These are phyloP conservation scores for Gossypium raimondii DNA, from an alignment of 345 rosid genomes.

Conservation along the genomic window DNA sequence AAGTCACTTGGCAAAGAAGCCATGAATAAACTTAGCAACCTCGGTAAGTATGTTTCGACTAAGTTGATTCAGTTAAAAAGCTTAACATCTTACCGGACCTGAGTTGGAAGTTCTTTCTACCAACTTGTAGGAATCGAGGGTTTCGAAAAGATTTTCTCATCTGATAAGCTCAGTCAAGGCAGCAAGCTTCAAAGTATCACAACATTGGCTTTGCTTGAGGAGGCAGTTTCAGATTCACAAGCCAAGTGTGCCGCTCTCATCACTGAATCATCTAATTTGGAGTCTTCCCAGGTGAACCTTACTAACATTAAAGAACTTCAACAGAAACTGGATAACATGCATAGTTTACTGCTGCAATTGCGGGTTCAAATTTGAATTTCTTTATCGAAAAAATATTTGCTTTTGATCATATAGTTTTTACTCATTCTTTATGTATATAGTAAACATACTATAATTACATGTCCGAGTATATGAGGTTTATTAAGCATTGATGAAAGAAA, in stretches of 20 bases:
- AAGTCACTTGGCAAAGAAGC: constrained; percentile 69
- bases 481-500: not conserved
- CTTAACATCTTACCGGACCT: not conserved
- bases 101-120: not conserved
- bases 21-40: constrained; percentile 85
- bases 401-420: constrained; percentile 21
- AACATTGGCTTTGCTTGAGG: constrained; percentile 70
- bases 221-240: constrained; percentile 55
- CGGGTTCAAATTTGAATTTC: constrained; percentile 49
- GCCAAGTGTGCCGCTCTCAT: constrained; percentile 55
- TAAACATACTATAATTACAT: not conserved
- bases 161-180: constrained; percentile 41
- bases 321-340: constrained; percentile 67
- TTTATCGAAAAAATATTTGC: constrained; percentile 4
- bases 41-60: constrained; percentile 44
- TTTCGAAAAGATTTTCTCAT: constrained; percentile 68
- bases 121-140: constrained; percentile 73
- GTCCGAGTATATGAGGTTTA: not conserved
- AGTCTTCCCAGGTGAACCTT: constrained; percentile 33
- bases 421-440: constrained; percentile 38
- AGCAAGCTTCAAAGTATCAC: constrained; percentile 34
- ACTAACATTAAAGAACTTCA: constrained; percentile 44
- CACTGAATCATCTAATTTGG: constrained; percentile 35
- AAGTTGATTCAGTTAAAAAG: not conserved
- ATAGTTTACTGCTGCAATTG: constrained; percentile 52